phyloP scores from a whole-genome alignment of 2,329 filamentous ascomycete species.

The Aquanectria penicillioides region DNA sequence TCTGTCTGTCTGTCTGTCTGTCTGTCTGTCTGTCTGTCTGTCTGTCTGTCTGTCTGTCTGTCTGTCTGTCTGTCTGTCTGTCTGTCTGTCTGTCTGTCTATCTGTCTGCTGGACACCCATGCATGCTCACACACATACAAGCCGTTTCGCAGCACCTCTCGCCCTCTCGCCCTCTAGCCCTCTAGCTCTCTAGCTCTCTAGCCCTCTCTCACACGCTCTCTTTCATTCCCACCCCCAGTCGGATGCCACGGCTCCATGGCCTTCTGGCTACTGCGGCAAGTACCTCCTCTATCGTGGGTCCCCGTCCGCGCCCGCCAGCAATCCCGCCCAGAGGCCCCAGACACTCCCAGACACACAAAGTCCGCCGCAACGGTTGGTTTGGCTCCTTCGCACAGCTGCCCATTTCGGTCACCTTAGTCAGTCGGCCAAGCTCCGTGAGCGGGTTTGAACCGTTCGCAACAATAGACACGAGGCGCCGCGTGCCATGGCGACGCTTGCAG shows the following conservation, averaged over 20 bases:
- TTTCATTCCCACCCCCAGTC: neutral
- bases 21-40: no score
- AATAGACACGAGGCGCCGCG: neutral
- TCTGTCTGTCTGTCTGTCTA: no score
- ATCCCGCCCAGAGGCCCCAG: constrained; percentile 30
- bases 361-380: constrained; percentile 9
- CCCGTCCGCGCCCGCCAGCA: constrained; percentile 29
- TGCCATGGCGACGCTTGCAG: constrained; percentile 24
- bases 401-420: constrained; percentile 22
- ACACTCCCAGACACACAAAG: no score
- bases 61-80: no score
- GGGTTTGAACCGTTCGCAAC: neutral
- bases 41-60: no score
- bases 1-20: no score
- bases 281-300: constrained; percentile 35
- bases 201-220: no score
- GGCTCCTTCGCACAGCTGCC: constrained; percentile 28
- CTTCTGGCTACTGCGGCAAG: constrained; percentile 26
- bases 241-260: constrained; percentile 16
- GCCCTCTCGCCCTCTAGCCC: no score
- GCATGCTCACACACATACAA: no score
- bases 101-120: no score
- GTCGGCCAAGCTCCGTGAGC: constrained; percentile 29
- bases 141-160: constrained; percentile 1
- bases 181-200: no score